Evolutionary conservation across 495 filamentous ascomycete genomes (phyloP), one percentile per base, ranked within the genome.

Genomic region (Bombardia bombarda): DNA sequence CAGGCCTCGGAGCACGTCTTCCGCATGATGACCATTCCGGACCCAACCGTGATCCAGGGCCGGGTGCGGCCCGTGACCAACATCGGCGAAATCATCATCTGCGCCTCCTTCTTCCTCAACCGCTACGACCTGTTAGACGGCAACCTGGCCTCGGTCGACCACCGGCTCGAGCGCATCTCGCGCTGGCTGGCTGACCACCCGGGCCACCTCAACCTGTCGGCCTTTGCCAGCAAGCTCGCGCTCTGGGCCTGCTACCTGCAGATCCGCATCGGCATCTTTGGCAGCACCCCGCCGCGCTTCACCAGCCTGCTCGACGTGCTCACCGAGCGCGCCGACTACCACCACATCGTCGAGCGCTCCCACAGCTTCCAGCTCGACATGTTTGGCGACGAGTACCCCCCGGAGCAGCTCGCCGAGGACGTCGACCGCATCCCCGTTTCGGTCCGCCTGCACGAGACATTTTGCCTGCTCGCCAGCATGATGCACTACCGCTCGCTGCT

Each of bases 231-330:
- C 49, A 51, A 55, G 45, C 33, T 55, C 4, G 34, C 51, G 9
- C 33, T 55, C 2, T 55, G 49, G 48, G 24, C 34, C 7, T 51
- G 52, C 25, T 55, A 55, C 24, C 38, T 55, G 17, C 48, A 55
- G 28, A 41, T 55, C 10, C 52, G 52, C 7, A 43, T 55, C 32
- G 38, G 45, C 19, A 46, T 55, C 23, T 55, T 51, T 21, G 42
- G 45, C 20, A 22, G 26, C 12, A 36, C 43, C 12, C 10, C 20
- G 18, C 40, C 44, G 10, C 33, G 33, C 18, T 45, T 42, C 20
- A 34, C 45, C 2, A 46, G 32, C 1, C 49, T 55, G 4, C 30
- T 55, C 13, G 45, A 55, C 40, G 42, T 40, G 14, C 45, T 55
- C 8, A 33, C 32, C 2, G 43, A 37, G 2, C 31, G 49, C 8